phyloP scores from a whole-genome alignment of 1,139 yeast species.

The Debaryomyces subglobosus region DNA sequence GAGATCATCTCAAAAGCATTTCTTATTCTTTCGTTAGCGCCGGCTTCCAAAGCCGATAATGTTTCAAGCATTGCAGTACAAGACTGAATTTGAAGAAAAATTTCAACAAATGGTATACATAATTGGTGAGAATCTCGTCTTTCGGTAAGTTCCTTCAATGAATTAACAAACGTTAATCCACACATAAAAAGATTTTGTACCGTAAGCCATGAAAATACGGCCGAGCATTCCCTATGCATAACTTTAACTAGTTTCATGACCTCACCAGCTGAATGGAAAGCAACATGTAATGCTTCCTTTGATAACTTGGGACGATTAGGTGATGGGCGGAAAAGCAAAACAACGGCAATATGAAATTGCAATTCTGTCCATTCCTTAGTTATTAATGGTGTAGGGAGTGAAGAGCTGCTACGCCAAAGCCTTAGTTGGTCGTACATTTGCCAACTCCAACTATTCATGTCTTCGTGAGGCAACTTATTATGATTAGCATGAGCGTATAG shows the following conservation, averaged over 20 bases:
- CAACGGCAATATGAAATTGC: constrained; percentile 16
- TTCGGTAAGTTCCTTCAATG: constrained; percentile 15
- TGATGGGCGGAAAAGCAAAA: constrained; percentile 16
- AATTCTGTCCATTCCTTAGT: constrained; percentile 17
- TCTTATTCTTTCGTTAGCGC: constrained; percentile 14
- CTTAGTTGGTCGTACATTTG: constrained; percentile 16
- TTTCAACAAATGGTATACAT: constrained; percentile 8
- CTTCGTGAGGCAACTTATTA: background rate
- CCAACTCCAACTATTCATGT: constrained; percentile 15
- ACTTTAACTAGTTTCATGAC: constrained; percentile 15
- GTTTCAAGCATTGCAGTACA: constrained; percentile 16
- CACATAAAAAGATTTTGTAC: constrained; percentile 18
- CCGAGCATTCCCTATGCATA: constrained; percentile 16
- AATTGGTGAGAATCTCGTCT: constrained; percentile 1
- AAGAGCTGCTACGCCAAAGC: constrained; percentile 13
- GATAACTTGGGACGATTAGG: constrained; percentile 15
- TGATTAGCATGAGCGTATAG: constrained; percentile 11
- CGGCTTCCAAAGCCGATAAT: constrained; percentile 14
- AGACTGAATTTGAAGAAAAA: constrained; percentile 14
- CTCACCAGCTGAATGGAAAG: constrained; percentile 18
- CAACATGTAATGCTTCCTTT: constrained; percentile 14
- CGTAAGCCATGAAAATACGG: constrained; percentile 15
- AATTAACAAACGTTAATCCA: constrained; percentile 14
- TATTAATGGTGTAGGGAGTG: constrained; percentile 13
- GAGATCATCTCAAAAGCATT: constrained; percentile 17